Conservation (phyloP, 75 land plant species). For the Cupressus sempervirens region DNA sequence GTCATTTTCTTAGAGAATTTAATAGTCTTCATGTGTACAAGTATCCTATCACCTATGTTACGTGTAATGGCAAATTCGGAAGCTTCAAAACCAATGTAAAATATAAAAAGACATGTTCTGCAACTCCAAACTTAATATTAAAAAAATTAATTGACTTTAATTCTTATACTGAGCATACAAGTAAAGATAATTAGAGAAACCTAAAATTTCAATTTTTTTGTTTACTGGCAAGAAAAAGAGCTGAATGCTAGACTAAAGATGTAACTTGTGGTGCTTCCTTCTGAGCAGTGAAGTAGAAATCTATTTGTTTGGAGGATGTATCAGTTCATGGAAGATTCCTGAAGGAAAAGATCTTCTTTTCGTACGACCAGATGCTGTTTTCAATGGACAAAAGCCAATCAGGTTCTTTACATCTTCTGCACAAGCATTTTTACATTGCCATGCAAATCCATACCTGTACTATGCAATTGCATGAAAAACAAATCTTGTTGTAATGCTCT, state of each 20-base stretch:
- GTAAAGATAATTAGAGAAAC: background rate
- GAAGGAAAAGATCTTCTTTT: constrained; percentile 80
- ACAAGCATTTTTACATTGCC: background rate
- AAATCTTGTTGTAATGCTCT: background rate
- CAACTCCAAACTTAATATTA: background rate
- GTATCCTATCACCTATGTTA: background rate
- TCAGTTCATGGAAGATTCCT: constrained; percentile 86
- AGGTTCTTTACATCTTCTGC: constrained; percentile 35
- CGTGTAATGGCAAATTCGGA: background rate
- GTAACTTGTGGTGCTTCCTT: constrained; percentile 3
- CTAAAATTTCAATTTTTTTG: background rate
- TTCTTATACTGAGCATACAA: background rate
- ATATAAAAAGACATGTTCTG: background rate
- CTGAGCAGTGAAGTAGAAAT: constrained; percentile 78
- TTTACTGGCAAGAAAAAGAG: background rate
- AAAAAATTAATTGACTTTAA: background rate
- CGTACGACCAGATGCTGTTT: constrained; percentile 98
- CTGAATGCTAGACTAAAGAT: background rate
- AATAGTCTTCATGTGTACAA: background rate
- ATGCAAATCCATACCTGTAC: constrained; percentile 7
- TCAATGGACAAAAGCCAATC: constrained; percentile 92
- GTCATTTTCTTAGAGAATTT: background rate
- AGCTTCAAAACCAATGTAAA: background rate
- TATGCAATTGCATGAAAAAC: background rate
- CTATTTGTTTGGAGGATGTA: constrained; percentile 83